Percentiles rank a stretch among this genome's conserved stretches.
Conservation (phyloP, 192 early-diverging fungal genomes). For the Coemansia sp. region DNA sequence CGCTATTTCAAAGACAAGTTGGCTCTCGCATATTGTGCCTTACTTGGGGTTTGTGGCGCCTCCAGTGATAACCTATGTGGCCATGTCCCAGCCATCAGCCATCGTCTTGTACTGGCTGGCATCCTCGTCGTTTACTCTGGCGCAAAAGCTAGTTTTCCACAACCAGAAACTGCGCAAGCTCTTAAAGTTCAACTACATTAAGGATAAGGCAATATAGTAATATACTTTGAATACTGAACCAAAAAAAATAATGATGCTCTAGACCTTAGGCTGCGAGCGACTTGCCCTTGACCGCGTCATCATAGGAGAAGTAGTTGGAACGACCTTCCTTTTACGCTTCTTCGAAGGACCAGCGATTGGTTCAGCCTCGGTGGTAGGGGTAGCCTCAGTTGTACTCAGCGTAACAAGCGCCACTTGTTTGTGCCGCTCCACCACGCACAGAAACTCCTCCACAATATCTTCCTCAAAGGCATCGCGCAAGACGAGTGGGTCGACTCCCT, state of each 20-base stretch:
- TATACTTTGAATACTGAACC: background rate
- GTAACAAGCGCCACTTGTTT: background rate
- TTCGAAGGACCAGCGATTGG: background rate
- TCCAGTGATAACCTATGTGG: slow-evolving; percentile 3
- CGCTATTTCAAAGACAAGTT: background rate
- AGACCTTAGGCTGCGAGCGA: background rate
- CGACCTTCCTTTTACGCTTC: background rate
- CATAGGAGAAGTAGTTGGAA: background rate
- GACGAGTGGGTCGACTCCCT: background rate
- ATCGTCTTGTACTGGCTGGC: slow-evolving; percentile 40
- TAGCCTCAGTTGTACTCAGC: background rate
- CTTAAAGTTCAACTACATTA: slow-evolving; percentile 11
- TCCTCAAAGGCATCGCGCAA: background rate
- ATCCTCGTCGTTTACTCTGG: slow-evolving; percentile 27
- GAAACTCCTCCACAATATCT: background rate
- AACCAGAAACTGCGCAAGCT: slow-evolving; percentile 16
- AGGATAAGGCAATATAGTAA: background rate
- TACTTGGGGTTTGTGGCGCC: slow-evolving; percentile 9
- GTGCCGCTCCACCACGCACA: background rate
- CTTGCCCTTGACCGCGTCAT: background rate
- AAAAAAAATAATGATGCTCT: background rate
- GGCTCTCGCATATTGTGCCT: background rate
- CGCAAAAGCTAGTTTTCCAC: slow-evolving; percentile 24
- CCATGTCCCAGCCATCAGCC: slow-evolving; percentile 17
- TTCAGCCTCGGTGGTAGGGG: background rate